Conservation (phyloP, 139 green algal species). For the Ettlia oleoabundans region DNA sequence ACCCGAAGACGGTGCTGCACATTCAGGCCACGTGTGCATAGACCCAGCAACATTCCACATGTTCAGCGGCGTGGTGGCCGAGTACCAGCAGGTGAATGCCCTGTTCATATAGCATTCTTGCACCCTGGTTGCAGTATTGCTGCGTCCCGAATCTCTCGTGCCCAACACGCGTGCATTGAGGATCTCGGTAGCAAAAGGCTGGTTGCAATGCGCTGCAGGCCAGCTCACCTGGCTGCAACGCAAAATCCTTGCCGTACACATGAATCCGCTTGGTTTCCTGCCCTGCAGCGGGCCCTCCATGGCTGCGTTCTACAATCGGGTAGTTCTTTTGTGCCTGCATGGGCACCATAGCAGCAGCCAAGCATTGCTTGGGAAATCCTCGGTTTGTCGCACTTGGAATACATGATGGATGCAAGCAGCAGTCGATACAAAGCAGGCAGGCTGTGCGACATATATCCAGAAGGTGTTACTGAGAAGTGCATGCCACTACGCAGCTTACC, state of each 20-base stretch:
- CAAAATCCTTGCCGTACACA: constrained; percentile 12
- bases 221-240: constrained; percentile 11
- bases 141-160: too few species aligned
- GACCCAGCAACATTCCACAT: neutral
- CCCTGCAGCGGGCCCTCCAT: neutral
- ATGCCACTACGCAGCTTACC: too few species aligned
- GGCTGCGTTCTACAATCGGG: constrained; percentile 12
- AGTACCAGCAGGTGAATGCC: too few species aligned
- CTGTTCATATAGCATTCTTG: too few species aligned
- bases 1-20: too few species aligned
- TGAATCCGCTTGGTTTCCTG: constrained; percentile 29
- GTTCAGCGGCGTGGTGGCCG: neutral
- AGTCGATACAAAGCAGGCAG: neutral
- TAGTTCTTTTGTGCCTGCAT: constrained; percentile 24
- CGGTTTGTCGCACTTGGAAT: too few species aligned
- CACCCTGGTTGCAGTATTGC: too few species aligned
- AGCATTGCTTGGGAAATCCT: neutral
- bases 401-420: too few species aligned
- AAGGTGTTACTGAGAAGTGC: too few species aligned
- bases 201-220: too few species aligned
- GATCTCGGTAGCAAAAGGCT: neutral
- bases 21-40: too few species aligned
- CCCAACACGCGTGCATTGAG: neutral
- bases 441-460: too few species aligned
- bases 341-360: neutral